A percentile compares a stretch with the other conserved stretches of the same genome.
These are phyloP conservation scores for Herpetomonas samuelpessoai DNA, from an alignment of 208 protist species.

Conservation along the genomic window DNA sequence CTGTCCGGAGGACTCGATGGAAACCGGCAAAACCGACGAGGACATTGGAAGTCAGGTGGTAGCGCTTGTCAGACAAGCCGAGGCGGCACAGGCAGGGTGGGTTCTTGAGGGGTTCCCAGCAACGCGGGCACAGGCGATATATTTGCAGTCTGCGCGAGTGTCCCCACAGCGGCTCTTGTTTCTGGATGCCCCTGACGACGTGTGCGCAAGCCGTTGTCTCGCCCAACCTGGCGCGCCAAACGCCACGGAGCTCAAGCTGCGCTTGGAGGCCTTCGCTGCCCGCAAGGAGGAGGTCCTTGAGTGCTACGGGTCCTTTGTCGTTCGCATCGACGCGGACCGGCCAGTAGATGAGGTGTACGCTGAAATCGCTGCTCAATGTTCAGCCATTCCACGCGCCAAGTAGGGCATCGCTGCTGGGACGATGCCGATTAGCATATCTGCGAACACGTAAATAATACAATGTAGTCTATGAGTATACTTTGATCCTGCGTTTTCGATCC, in stretches of 20 bases:
- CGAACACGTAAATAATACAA: too few species aligned
- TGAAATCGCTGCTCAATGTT: conserved; percentile 52
- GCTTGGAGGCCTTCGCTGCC: conserved; percentile 45
- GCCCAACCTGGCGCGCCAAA: conserved; percentile 29
- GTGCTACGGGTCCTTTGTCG: conserved; percentile 51
- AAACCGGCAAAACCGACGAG: too few species aligned
- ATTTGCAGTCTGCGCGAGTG: conserved; percentile 63
- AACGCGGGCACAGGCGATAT: conserved; percentile 68
- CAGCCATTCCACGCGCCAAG: conserved; percentile 27
- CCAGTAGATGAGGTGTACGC: conserved; percentile 29
- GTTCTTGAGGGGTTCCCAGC: conserved; percentile 83
- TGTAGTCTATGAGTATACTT: too few species aligned
- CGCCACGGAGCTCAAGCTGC: conserved; percentile 24
- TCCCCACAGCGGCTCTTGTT: conserved; percentile 69
- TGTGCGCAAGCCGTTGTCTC: conserved; percentile 34
- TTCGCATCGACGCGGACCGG: conserved; percentile 41
- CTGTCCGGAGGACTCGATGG: too few species aligned
- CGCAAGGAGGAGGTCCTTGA: conserved; percentile 47
- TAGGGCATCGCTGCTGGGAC: conserved; percentile 12
- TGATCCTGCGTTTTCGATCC: too few species aligned
- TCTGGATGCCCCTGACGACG: conserved; percentile 43
- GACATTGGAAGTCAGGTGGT: too few species aligned
- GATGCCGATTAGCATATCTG: too few species aligned
- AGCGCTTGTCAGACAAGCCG: too few species aligned
- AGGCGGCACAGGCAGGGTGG: conserved; percentile 70